phyloP scores from a whole-genome alignment of 2,329 filamentous ascomycete species.

The Colletotrichum caudatum region DNA sequence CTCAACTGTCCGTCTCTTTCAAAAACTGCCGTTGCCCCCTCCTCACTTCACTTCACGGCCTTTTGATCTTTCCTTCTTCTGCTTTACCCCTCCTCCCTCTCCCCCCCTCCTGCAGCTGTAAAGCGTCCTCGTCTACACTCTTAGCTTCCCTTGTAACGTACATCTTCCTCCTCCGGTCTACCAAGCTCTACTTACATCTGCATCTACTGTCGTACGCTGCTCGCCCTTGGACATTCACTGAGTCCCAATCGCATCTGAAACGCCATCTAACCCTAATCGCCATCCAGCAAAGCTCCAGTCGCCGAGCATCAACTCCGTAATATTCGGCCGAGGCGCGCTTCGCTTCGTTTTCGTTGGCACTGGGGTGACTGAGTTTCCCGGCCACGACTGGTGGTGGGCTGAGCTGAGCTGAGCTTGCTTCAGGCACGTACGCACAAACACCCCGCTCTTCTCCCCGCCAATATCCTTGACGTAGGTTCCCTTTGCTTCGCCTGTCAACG shows the following conservation, averaged over 20 bases:
- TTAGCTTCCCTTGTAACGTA: neutral
- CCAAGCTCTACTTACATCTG: constrained; percentile 15
- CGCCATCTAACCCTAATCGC: neutral
- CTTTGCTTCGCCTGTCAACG: constrained; percentile 26
- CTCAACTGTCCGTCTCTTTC: constrained; percentile 26
- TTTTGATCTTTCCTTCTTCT: constrained; percentile 22
- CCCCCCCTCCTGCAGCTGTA: constrained; percentile 1
- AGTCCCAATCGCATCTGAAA: constrained; percentile 16
- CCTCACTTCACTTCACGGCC: neutral
- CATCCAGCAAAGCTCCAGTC: neutral
- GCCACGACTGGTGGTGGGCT: constrained; percentile 28
- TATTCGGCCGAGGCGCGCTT: constrained; percentile 3
- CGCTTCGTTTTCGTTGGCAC: constrained; percentile 4
- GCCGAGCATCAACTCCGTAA: neutral
- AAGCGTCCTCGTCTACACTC: constrained; percentile 11
- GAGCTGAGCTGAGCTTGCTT: constrained; percentile 1
- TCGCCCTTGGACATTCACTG: neutral
- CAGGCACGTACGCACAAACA: constrained; percentile 30
- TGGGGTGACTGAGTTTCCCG: constrained; percentile 30
- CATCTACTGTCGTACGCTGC: neutral
- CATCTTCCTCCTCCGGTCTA: neutral
- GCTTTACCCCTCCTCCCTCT: constrained; percentile 22
- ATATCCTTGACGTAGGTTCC: constrained; percentile 37
- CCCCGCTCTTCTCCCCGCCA: constrained; percentile 36
- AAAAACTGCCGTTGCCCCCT: constrained; percentile 28